Base-by-base conservation (phyloP, 345 rosid genomes). In the Bretschneidera sinensis region DNA sequence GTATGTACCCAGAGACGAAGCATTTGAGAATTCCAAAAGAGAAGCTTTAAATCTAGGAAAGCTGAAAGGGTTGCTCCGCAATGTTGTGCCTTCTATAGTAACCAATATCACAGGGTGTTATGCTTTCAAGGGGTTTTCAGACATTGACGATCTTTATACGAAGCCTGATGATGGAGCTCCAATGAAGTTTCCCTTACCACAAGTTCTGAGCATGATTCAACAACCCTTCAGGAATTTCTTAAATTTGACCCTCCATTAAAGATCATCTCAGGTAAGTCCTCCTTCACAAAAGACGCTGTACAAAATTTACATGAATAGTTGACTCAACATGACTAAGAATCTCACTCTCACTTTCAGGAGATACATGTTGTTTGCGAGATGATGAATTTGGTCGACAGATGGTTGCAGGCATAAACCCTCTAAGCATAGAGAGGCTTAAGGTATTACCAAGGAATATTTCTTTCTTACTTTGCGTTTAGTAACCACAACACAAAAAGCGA, bases 1-100 rank as follows among this genome's bases (percentile, higher is more conserved):
- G 62, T 65, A 65, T 43, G 63, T 57, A 16, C 63, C 69, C 0
- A 57, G 63, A 65, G 63, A 57, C 21, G 69, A 65, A 57, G 50
- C 63, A 23, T 48, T 56, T 9, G 28, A 24, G 5, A 55, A 49
- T 6, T 48, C 17, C 15, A 65, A 57, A 22, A 65, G 50, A 33
- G 22, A 21, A 21, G 9, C 62, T 7, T 28, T 65, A 0, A 47
- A 48, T 33, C 33, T 21, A 5, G 69, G 62, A 21, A 65, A 54
- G 62, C 18, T 53, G 50, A 65, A 65, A 16, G 69, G 56, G 15
- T 20, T 57, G 22, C 3, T 49, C 39, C 51, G 43, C n/a, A 65
- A 56, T 23, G 2, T 65, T 31, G 20, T 65, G 23, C 69, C 57
- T 49, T 34, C 21, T 47, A 17, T 65, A 9, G 35, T 31, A 13